Evolutionary conservation across 148 eudicot species (phyloP), one percentile per base, ranked within the genome.

Genomic region (Rhododendron williamsianum): DNA sequence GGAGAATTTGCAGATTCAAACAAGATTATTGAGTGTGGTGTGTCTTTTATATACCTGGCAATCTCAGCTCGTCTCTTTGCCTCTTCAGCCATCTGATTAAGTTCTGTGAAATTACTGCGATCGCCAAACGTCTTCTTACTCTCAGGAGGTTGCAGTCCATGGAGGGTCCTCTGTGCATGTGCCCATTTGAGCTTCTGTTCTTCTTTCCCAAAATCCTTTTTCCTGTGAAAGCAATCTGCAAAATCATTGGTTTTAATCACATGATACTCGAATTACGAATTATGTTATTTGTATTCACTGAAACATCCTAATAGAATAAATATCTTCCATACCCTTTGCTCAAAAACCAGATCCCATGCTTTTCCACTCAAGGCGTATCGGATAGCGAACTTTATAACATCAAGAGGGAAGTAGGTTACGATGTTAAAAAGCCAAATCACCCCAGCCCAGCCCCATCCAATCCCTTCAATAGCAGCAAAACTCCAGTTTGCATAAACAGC

Each of bases 181-280:
- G 98, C 98, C 98, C 98, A 95, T 89, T 92, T 91, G 16, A 95
- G 96, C 87, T 95, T 97, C 13, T 97, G 94, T 63, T 94, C 96
- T 90, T 95, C 98, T 86, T 90, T 95, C 19, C 98, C 98, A n/a
- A 95, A 95, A 86, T 95, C 98, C 86, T 95, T 95, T 81, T 95
- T 89, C 93, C 94, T 94, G 98, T 95, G 91, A 95, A 95, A 78
- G 98, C 98, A 89, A 93, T 90, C 98, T 95, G 87, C 19, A 48
- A 79, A 35, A 76, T 91, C 89, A 33, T 87, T 27, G 13, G 38
- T 71, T 71, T 71, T 71, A 71, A 71, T 10, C 76, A 30, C 16
- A 71, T 71, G 76, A 71, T 27, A 30, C 36, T 67, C 5, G 7
- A 71, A 30, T 4, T 4, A 12, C 4, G 36, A 71, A 30, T 3